A percentile compares a stretch with the other conserved stretches of the same genome.
phyloP scores from a whole-genome alignment of 352 stramenopile genomes.

The Phytophthora fragariaefolia region DNA sequence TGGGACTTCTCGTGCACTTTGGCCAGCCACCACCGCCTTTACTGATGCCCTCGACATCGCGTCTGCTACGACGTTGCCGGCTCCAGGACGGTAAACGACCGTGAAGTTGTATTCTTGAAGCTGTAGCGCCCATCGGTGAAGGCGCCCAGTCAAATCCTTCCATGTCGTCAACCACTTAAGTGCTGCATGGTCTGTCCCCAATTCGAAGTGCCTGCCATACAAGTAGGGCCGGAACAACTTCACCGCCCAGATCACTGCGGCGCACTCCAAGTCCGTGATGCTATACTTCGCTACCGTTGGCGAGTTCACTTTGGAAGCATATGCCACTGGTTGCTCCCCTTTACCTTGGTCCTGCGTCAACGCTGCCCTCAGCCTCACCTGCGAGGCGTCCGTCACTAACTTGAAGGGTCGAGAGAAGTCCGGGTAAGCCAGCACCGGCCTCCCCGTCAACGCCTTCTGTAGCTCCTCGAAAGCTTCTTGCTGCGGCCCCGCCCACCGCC shows the following conservation, averaged over 20 bases:
- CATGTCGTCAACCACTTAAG: background rate
- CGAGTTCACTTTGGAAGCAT: conserved; percentile 30
- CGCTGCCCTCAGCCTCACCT: conserved; percentile 18
- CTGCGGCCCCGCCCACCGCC: conserved; percentile 27
- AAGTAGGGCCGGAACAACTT: background rate
- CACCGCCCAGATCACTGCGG: conserved; percentile 3
- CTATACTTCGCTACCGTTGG: background rate
- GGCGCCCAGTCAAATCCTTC: background rate
- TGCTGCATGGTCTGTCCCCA: background rate
- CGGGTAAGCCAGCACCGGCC: conserved; percentile 15
- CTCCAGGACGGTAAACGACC: background rate
- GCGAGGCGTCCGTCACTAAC: conserved; percentile 35
- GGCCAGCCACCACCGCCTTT: background rate
- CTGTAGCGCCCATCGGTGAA: background rate
- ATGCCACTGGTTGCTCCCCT: conserved; percentile 25
- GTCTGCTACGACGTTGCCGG: background rate
- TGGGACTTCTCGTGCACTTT: background rate
- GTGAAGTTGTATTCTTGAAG: background rate
- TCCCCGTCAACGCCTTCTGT: conserved; percentile 5
- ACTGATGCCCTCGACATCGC: background rate
- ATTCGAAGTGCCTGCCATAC: background rate
- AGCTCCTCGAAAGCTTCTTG: conserved; percentile 28
- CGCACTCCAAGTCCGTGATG: background rate
- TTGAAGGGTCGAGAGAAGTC: conserved; percentile 38
- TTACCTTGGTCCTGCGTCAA: conserved; percentile 32